Evolutionary conservation across 106 monocot species (phyloP), one percentile per base, ranked within the genome.

Genomic region (Allium cepa): DNA sequence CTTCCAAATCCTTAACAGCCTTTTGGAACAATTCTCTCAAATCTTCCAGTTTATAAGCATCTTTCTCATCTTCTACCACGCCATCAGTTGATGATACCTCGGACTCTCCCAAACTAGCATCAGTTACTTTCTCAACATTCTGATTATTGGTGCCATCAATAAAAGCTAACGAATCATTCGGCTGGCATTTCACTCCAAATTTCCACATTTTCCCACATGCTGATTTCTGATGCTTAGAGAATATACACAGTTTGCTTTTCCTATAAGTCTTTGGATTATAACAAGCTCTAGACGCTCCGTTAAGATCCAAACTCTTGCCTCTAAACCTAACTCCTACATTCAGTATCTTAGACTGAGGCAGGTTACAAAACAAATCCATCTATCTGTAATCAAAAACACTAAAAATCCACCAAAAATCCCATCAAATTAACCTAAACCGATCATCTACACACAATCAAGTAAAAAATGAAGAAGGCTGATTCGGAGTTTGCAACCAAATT

Each of bases 1-100:
- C 89, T 63, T 97, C 92, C 71, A 97, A 63, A 36, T 97, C 97
- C 62, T 80, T 89, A 16, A 75, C 11, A 60, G 89, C 80, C 57
- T 82, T 90, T 26, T 85, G 87, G 45, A 97, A 87, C 56, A 79
- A 46, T 22, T 92, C 87, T 53, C 53, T 84, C 72, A 81, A 77
- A 60, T 72, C 82, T 46, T 92, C 89, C 63, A 89, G 16, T 10
- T 73, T 70, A 46, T 68, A 36, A 11, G 50, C 53, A 26, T 82
- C 80, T 46, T 82, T 78, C 59, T 76, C 86, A 55, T 83, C 84
- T 12, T 82, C 85, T 59, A 60, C 72, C 63, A 60, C 72, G 18
- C 70, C 59, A 58, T 62, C 66, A 71, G 17, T 80, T 8, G 77
- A 11, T 46, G 57, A 59, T 18, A 51, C 51, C 36, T 68, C 74